Conservation (phyloP, 2,329 filamentous ascomycete genomes). For the Nigrospora oryzae region DNA sequence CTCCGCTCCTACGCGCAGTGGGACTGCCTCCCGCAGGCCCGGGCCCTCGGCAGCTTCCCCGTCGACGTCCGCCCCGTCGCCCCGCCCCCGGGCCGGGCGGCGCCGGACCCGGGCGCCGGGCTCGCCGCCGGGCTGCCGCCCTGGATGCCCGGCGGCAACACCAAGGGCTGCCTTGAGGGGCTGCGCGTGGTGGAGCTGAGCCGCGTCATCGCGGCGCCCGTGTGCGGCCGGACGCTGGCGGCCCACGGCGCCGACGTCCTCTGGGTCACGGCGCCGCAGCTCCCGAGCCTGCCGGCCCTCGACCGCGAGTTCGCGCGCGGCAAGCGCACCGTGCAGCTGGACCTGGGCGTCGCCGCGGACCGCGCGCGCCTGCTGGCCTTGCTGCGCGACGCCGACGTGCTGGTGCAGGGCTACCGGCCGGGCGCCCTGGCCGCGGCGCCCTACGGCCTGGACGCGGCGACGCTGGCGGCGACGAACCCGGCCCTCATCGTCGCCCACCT, state of each 20-base stretch:
- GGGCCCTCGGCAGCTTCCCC: conserved; percentile 33
- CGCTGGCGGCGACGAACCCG: conserved; percentile 28
- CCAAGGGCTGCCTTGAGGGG: conserved; percentile 25
- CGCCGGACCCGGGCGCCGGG: neutral
- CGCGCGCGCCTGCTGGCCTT: conserved; percentile 17
- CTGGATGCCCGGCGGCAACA: conserved; percentile 16
- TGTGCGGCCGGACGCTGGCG: conserved; percentile 25
- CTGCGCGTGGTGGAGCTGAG: conserved; percentile 20
- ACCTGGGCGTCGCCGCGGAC: conserved; percentile 11
- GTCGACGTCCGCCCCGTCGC: conserved; percentile 30
- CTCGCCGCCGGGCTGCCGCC: neutral
- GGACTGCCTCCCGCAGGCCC: conserved; percentile 39
- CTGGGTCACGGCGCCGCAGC: conserved; percentile 25
- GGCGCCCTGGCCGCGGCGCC: conserved; percentile 28
- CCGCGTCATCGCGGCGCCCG: conserved; percentile 27
- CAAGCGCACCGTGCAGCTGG: conserved; percentile 21
- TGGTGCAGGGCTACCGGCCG: conserved; percentile 37
- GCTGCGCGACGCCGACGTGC: conserved; percentile 27
- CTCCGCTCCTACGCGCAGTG: conserved; percentile 41
- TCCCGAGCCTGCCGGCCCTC: conserved; percentile 23
- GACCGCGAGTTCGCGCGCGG: conserved; percentile 27
- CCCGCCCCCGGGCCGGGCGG: conserved; percentile 2
- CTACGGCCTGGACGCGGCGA: conserved; percentile 24
- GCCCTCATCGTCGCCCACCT: conserved; percentile 41
- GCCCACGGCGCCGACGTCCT: conserved; percentile 30